These are phyloP conservation scores for Fusarium hostae DNA, from an alignment of 2,329 filamentous ascomycete genomes.

Conservation along the genomic window DNA sequence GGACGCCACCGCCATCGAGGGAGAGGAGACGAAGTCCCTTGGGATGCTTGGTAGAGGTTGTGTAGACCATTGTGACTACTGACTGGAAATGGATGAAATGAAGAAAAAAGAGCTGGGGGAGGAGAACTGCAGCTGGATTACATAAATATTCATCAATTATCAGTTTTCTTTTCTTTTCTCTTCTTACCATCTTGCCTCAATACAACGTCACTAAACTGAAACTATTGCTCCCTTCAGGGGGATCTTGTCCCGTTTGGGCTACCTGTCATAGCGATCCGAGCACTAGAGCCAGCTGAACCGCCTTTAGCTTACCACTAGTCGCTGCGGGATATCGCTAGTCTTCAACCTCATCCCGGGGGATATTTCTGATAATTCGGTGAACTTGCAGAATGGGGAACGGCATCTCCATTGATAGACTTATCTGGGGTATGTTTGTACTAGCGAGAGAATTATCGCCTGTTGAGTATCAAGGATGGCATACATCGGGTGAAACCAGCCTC, in stretches of 20 bases:
- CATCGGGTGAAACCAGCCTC: background rate
- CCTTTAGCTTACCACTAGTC: background rate
- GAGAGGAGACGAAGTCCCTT: constrained; percentile 6
- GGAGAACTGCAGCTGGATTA: rapidly evolving
- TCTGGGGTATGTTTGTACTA: too few relatives aligned
- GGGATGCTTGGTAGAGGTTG: background rate
- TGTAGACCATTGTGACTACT: background rate
- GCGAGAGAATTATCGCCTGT: too few relatives aligned
- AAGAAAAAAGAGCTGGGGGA: rapidly evolving
- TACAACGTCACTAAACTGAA: background rate
- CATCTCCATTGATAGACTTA: background rate
- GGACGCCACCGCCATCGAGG: constrained; percentile 6
- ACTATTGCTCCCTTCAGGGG: background rate
- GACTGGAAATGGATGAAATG: background rate
- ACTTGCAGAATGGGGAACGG: background rate
- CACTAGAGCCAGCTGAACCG: background rate
- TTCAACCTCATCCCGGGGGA: background rate
- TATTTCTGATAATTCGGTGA: too few relatives aligned
- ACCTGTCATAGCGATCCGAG: background rate
- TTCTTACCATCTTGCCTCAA: background rate
- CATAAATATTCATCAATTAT: background rate
- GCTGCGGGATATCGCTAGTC: background rate
- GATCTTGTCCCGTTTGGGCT: background rate
- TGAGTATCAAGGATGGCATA: background rate
- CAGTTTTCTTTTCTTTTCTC: background rate